phyloP scores from a whole-genome alignment of 176 grass and related monocot genomes.

The Triticum timopheevii region DNA sequence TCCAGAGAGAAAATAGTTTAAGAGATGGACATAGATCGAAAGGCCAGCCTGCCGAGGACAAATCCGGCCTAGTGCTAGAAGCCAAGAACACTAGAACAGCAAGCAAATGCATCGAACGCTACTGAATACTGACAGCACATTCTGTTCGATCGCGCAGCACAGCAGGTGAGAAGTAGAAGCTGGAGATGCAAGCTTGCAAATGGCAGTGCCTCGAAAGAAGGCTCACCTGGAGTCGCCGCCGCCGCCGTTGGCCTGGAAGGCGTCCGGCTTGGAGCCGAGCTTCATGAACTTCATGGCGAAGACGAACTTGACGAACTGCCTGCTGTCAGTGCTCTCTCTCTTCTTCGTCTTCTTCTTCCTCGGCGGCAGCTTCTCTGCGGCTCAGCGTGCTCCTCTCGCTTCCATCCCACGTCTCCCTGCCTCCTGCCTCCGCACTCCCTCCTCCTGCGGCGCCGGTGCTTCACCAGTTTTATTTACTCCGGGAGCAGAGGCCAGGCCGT shows the following conservation, averaged over 20 bases:
- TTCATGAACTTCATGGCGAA: conserved; percentile 84
- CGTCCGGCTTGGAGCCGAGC: conserved; percentile 82
- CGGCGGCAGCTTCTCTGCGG: conserved; percentile 35
- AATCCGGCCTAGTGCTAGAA: background rate
- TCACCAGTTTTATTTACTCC: conserved; percentile 8
- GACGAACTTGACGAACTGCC: background rate
- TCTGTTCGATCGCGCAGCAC: background rate
- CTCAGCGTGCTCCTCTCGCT: conserved; percentile 43
- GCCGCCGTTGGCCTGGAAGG: conserved; percentile 59
- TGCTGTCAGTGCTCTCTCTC: background rate
- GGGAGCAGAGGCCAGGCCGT: conserved; percentile 26
- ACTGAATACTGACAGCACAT: background rate
- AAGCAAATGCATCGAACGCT: background rate
- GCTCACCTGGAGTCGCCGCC: conserved; percentile 52
- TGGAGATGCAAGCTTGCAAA: background rate
- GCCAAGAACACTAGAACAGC: background rate
- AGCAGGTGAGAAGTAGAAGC: background rate
- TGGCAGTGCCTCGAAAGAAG: background rate
- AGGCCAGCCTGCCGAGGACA: background rate
- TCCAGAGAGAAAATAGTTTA: background rate
- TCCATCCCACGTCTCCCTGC: conserved; percentile 45
- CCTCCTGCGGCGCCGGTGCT: background rate
- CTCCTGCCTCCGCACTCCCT: background rate
- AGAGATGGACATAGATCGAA: background rate
- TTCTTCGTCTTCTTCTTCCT: background rate